Percentiles rank a stretch among this genome's conserved stretches.
These are phyloP conservation scores for Picea sitchensis DNA, from an alignment of 75 land plant genomes.

Conservation along the genomic window DNA sequence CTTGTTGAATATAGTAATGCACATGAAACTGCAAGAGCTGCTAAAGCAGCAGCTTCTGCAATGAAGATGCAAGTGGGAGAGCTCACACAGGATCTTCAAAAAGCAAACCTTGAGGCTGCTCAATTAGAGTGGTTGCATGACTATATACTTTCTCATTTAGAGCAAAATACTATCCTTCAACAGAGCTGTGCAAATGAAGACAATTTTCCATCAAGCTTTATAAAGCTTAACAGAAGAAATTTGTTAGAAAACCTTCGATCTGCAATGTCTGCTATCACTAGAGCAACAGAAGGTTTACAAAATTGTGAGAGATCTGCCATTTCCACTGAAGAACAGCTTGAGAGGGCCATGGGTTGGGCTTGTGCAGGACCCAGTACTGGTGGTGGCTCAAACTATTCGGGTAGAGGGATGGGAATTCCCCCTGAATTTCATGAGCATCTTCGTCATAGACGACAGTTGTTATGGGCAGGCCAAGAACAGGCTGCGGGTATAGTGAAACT, in stretches of 20 bases:
- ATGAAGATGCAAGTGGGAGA: conserved; percentile 73
- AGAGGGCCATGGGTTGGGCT: conserved; percentile 97
- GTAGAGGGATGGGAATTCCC: conserved; percentile 68
- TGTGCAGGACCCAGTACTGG: conserved; percentile 68
- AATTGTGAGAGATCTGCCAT: conserved; percentile 59
- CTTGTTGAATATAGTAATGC: conserved; percentile 86
- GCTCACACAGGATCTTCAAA: conserved; percentile 58
- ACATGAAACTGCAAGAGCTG: conserved; percentile 88
- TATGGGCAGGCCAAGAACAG: conserved; percentile 73
- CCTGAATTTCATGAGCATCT: conserved; percentile 88
- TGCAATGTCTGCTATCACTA: conserved; percentile 53
- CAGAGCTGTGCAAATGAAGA: conserved; percentile 40
- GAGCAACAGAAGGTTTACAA: conserved; percentile 62
- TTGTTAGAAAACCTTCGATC: conserved; percentile 64
- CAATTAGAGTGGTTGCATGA: conserved; percentile 90
- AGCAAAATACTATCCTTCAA: conserved; percentile 23
- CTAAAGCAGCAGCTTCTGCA: conserved; percentile 55
- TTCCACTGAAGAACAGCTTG: conserved; percentile 91
- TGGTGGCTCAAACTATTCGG: conserved; percentile 21
- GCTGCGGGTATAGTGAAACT: conserved; percentile 59
- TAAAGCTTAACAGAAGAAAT: conserved; percentile 58
- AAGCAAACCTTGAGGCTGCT: conserved; percentile 65
- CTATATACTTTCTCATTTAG: conserved; percentile 21
- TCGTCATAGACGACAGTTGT: conserved; percentile 47
- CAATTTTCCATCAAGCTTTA: conserved; percentile 24